Evolutionary conservation across 2,329 filamentous ascomycete species (phyloP), one percentile per base, ranked within the genome.

Genomic region (Anisogramma anomala): DNA sequence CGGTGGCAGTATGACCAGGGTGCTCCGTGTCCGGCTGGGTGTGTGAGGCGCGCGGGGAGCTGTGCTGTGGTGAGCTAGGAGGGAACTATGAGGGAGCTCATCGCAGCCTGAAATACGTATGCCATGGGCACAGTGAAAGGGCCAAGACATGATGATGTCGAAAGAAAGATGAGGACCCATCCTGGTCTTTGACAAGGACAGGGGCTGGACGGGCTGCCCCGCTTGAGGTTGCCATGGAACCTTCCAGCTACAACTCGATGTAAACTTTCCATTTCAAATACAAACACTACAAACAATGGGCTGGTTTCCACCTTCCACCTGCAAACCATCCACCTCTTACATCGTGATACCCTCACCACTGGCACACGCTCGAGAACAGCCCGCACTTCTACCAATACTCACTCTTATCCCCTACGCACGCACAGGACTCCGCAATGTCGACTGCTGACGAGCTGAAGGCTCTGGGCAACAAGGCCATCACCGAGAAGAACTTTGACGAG

Each of bases 381-480:
- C n/a, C n/a, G 17, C 8, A 8, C 15, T 10, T 20, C 10, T 6
- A 9, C 19, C n/a, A 22, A 7, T 15, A 15, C 14, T 11, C 13
- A 18, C 15, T 28, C 26, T 26, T 13, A 30, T 11, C 3, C 3
- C 18, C 2, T 8, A 8, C 22, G 14, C 36, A 6, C 18, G 11
- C 27, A 22, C 17, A 37, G 27, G 15, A 35, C 17, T 15, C 31
- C 41, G 50, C 42, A 40, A 78, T 77, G 74, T 64, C 73, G 55
- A 72, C 72, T 48, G 76, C 75, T 53, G 77, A 81, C 62, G 75
- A 89, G 76, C 78, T 98, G 57, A 98, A 98, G 73, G 86, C 88
- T 57, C 82, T 91, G 61, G 91, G 89, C 71, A 98, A 98, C 74
- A 94, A 94, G 72, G 88, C 93, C 65, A 98, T 98, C 65, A 82